Evolutionary conservation across 2,329 filamentous ascomycete species (phyloP), one percentile per base, ranked within the genome.

Genomic region (Thelonectria rubi): DNA sequence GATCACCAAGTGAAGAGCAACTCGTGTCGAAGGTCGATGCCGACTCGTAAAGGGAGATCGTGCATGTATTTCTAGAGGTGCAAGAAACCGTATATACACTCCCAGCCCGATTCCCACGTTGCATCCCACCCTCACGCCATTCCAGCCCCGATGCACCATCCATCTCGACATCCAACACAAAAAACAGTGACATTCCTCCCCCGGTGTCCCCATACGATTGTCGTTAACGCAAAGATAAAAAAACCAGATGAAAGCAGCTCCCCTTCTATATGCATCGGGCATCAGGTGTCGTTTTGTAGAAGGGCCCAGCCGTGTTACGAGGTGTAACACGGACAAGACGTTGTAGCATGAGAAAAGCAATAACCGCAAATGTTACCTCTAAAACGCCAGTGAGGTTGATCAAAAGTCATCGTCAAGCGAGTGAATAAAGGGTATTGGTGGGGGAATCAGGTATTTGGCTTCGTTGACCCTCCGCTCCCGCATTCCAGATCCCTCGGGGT

Each of bases 1-100:
- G 26, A 48, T 40, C 9, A 21, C 10, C 32, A 32, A 32, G 45
- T 42, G 34, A 52, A 52, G 17, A 24, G 52, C 18, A 4, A 12
- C 32, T 21, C 24, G 40, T 32, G 46, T 30, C 26, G 9, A 32
- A 48, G 12, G 21, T 37, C 2, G 21, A 51, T 53, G 26, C 49
- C 55, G 34, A 56, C 49, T 15, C 20, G 18, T 61, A 34, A 43
- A 46, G 58, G 54, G 52, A 50, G 60, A 57, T 51, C 49, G 39
- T 49, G 51, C 42, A 56, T 65, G 46, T 65, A 68, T 67, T 69
- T 26, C 24, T n/a, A 14, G 59, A 45, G 49, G 59, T 59, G 45
- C 37, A 60, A 55, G 32, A 60, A 65, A 67, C 62, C 51, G 66
- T 71, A 67, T 55, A 66, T 67, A 66, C 59, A 63, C 55, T 63